A percentile compares a stretch with the other conserved stretches of the same genome.
phyloP scores from a whole-genome alignment of 495 filamentous ascomycete species.

The Elasticomyces elasticus region DNA sequence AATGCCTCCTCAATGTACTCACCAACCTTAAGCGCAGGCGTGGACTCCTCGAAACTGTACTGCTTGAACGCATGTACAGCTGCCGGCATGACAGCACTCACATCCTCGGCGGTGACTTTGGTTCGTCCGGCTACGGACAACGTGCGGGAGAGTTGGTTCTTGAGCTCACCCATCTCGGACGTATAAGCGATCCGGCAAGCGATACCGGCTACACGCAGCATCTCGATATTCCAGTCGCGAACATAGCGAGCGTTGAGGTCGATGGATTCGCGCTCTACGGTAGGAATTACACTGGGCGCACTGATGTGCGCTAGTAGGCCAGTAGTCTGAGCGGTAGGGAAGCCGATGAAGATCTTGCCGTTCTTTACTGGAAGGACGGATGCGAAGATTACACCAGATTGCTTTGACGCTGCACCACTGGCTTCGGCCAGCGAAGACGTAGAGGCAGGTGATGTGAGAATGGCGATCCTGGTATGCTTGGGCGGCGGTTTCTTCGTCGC shows the following conservation, averaged over 20 bases:
- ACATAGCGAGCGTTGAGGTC: constrained; percentile 93
- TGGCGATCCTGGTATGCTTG: constrained; percentile 68
- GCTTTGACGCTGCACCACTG: constrained; percentile 46
- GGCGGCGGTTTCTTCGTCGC: constrained; percentile 96
- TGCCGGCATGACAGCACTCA: constrained; percentile 59
- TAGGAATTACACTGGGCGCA: constrained; percentile 95
- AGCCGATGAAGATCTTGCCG: constrained; percentile 91
- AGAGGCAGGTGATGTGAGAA: constrained; percentile 85
- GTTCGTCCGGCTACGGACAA: constrained; percentile 32
- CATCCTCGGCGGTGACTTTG: constrained; percentile 49
- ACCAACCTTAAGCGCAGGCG: constrained; percentile 69
- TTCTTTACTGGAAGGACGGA: constrained; percentile 83
- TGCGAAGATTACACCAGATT: constrained; percentile 66
- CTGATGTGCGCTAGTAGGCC: constrained; percentile 92
- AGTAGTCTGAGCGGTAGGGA: constrained; percentile 94
- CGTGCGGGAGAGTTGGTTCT: constrained; percentile 35
- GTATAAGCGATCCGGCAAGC: constrained; percentile 78
- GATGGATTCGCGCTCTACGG: constrained; percentile 94
- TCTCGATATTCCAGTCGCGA: constrained; percentile 90
- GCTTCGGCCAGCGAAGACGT: constrained; percentile 50
- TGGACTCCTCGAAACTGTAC: constrained; percentile 79
- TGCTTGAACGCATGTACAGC: constrained; percentile 70
- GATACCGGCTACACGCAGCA: constrained; percentile 84
- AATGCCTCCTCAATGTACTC: constrained; percentile 85
- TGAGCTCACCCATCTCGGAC: constrained; percentile 71